phyloP scores from a whole-genome alignment of 352 stramenopile genomes.

The Phytophthora citricola region DNA sequence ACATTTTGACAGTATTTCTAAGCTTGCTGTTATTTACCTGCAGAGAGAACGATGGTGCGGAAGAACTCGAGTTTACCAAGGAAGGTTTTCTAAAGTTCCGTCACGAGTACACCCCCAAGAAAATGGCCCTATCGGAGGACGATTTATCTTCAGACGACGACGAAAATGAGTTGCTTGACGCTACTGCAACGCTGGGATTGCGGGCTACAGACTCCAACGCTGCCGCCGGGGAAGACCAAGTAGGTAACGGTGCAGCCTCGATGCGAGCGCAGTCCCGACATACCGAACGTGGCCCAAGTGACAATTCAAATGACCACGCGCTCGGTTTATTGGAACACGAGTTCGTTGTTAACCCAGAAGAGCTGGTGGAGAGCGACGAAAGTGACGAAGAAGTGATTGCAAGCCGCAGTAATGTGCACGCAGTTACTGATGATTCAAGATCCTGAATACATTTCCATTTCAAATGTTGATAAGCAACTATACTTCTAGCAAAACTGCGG shows the following conservation, averaged over 20 bases:
- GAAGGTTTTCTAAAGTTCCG: conserved; percentile 60
- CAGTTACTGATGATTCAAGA: background rate
- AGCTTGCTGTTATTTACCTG: conserved; percentile 1
- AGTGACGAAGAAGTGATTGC: conserved; percentile 23
- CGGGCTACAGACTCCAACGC: conserved; percentile 1
- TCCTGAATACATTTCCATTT: conserved; percentile 2
- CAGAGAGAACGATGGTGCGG: conserved; percentile 25
- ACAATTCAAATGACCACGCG: conserved; percentile 24
- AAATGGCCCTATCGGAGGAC: conserved; percentile 37
- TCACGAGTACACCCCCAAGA: conserved; percentile 51
- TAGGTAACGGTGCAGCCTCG: conserved; percentile 1
- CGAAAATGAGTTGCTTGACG: conserved; percentile 24
- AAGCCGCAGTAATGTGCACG: background rate
- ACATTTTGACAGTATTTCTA: background rate
- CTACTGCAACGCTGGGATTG: background rate
- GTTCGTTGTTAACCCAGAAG: conserved; percentile 37
- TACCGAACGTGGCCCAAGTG: conserved; percentile 12
- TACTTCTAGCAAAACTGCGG: background rate
- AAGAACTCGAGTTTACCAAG: conserved; percentile 54
- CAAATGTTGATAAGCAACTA: background rate
- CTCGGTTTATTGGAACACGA: conserved; percentile 20
- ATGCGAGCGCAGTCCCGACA: conserved; percentile 22
- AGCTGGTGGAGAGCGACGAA: conserved; percentile 38
- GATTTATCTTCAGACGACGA: conserved; percentile 45
- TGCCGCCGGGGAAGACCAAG: background rate